Evolutionary conservation across 768 basidiomycete species (phyloP).

Genomic region (Macrocybe gigantea): DNA sequence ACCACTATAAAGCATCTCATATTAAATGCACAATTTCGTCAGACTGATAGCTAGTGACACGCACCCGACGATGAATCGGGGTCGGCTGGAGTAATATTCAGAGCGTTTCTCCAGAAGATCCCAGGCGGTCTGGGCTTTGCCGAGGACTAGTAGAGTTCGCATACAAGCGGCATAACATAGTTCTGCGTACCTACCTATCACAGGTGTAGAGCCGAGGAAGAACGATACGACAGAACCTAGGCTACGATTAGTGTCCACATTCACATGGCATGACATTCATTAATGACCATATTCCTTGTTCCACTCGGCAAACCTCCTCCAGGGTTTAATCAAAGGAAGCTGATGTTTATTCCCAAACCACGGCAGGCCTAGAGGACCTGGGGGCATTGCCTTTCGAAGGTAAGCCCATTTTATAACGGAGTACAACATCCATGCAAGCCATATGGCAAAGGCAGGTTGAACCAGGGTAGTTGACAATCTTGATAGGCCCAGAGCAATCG

Average conservation of each 20-base stretch:
- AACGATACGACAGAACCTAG: conserved; percentile 36
- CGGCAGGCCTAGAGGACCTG: conserved; percentile 38
- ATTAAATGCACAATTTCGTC: neutral
- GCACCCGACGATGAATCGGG: conserved; percentile 39
- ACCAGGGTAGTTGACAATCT: too few species aligned
- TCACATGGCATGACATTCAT: neutral
- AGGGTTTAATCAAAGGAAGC: conserved; percentile 37
- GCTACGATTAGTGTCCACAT: neutral
- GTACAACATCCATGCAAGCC: conserved; percentile 14
- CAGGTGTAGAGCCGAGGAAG: conserved; percentile 34
- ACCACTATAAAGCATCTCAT: conserved; percentile 18
- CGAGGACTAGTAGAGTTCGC: neutral
- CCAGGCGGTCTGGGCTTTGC: neutral
- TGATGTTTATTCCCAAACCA: conserved; percentile 41
- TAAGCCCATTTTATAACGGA: conserved; percentile 21
- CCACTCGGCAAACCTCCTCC: conserved; percentile 44
- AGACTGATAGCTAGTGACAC: neutral
- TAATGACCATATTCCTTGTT: conserved; percentile 35
- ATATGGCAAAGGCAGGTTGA: neutral
- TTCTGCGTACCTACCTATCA: conserved; percentile 24
- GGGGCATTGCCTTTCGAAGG: conserved; percentile 33
- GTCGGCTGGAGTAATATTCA: conserved; percentile 7
- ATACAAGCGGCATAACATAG: neutral
- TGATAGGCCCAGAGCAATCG: too few species aligned
- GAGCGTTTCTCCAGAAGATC: neutral